Evolutionary conservation across 768 basidiomycete genomes (phyloP).

Genomic region (Tulasnella sp.): DNA sequence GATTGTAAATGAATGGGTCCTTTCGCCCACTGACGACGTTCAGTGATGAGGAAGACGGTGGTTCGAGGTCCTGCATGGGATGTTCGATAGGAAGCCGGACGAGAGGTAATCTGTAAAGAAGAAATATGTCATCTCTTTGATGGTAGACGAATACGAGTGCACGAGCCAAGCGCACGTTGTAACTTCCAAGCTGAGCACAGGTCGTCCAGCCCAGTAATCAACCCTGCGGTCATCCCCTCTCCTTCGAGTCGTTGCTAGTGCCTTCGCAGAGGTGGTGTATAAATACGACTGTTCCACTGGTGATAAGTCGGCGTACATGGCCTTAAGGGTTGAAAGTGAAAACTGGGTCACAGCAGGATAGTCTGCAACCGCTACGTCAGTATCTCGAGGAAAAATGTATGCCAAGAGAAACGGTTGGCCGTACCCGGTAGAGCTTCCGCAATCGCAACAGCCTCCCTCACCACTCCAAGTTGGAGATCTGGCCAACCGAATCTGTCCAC

Average conservation of each 20-base stretch:
- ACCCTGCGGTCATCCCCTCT: slow-evolving; percentile 62
- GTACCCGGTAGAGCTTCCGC: slow-evolving; percentile 84
- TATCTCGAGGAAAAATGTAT: no score
- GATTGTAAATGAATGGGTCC: slow-evolving; percentile 90
- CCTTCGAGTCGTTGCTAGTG: slow-evolving; percentile 60
- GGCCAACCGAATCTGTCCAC: slow-evolving; percentile 75
- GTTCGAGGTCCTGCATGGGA: slow-evolving; percentile 29
- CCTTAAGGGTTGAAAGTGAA: slow-evolving; percentile 75
- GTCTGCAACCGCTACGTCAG: slow-evolving; percentile 38
- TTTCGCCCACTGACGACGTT: slow-evolving; percentile 17
- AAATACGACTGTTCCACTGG: slow-evolving; percentile 73
- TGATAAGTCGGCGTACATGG: slow-evolving; percentile 55
- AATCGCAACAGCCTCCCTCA: slow-evolving; percentile 84
- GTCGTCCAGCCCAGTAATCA: slow-evolving; percentile 80
- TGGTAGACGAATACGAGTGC: no score
- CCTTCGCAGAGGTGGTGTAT: slow-evolving; percentile 58
- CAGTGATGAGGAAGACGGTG: not conserved
- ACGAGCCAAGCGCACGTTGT: slow-evolving; percentile 68
- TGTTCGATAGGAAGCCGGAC: slow-evolving; percentile 68
- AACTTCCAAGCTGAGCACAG: slow-evolving; percentile 69
- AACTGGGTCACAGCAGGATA: slow-evolving; percentile 78
- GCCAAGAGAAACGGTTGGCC: slow-evolving; percentile 19
- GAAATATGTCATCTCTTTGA: no score
- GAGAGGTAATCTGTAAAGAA: slow-evolving; percentile 47
- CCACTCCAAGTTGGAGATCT: slow-evolving; percentile 85